Conservation (phyloP, 352 stramenopile species). For the Globisporangium iwayamae region DNA sequence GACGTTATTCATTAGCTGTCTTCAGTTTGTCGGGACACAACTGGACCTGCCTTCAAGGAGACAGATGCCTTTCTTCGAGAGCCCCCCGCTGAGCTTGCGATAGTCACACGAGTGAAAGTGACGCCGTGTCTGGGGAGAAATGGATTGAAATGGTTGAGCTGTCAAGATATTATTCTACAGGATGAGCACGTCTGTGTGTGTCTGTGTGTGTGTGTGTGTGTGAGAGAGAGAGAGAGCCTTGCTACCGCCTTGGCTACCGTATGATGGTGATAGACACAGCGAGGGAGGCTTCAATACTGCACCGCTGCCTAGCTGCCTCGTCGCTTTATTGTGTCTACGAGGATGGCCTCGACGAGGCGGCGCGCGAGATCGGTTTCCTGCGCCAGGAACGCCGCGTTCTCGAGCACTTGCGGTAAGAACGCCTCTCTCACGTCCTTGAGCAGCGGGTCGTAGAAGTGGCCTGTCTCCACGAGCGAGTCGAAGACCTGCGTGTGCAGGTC, state of each 20-base stretch:
- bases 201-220: no score
- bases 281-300: neutral
- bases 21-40: no score
- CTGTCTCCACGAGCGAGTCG: constrained; percentile 77
- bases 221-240: no score
- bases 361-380: constrained; percentile 37
- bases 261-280: no score
- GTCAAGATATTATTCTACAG: neutral
- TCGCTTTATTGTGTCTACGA: constrained; percentile 32
- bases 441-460: constrained; percentile 90
- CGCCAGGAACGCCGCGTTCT: constrained; percentile 37
- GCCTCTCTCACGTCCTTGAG: constrained; percentile 70
- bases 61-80: no score
- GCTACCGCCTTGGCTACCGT: neutral
- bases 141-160: no score
- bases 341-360: constrained; percentile 29
- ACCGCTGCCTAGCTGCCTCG: constrained; percentile 1
- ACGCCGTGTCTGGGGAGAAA: neutral
- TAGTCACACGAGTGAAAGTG: no score
- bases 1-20: no score
- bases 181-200: neutral
- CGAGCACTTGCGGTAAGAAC: constrained; percentile 73
- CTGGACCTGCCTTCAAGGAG: no score
- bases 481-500: constrained; percentile 88
- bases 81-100: no score